Base-by-base conservation (phyloP, 2,329 filamentous ascomycete genomes). In the Arthrobotrys musiformis region DNA sequence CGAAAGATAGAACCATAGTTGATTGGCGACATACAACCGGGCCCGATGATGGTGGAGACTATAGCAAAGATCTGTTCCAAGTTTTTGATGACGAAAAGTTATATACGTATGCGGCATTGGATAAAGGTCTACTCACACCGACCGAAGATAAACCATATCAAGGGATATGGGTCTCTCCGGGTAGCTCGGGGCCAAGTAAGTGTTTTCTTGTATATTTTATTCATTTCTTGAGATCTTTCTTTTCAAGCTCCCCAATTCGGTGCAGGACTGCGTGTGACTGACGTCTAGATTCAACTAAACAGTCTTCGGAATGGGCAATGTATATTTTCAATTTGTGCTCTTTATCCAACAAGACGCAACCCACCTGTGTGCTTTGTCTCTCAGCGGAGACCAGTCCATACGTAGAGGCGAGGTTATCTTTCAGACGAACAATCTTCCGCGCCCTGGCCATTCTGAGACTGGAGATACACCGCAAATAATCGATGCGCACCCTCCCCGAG, bases 341-440 rank as follows among this genome's bases (percentile, higher is more conserved):
- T 61, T 61, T 17, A 35, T 61, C 26, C 56, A 61, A 42, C 33
- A 61, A 9, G 56, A 61, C 17, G 35, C 42, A 40, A 61, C 33
- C n/a, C 33, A 61, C 7, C 56, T 61, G 1, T 61, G 13, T 4
- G 56, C 35, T 2, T 22, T 61, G 19, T 61, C 56, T 4, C 56
- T 61, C 13, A 61, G 33, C 5, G 56, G 56, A 2, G 56, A 61
- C 13, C 33, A 42, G 19, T 42, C 28, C 19, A 61, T 61, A 13
- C 56, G 56, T 8, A 42, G 56, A 17, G 56, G 56, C 33, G 56
- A 61, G 17, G 56, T 61, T 40, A 61, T 61, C 26, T 61, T 61
- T 22, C 17, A 61, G 9, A 44, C 37, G 6, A 61, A 42, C 44
- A 26, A 61, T 6, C 9, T 61, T 42, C 37, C 35, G 17, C 33